These are phyloP conservation scores for Fagus sylvatica DNA, from an alignment of 306 rosid species.

Conservation along the genomic window DNA sequence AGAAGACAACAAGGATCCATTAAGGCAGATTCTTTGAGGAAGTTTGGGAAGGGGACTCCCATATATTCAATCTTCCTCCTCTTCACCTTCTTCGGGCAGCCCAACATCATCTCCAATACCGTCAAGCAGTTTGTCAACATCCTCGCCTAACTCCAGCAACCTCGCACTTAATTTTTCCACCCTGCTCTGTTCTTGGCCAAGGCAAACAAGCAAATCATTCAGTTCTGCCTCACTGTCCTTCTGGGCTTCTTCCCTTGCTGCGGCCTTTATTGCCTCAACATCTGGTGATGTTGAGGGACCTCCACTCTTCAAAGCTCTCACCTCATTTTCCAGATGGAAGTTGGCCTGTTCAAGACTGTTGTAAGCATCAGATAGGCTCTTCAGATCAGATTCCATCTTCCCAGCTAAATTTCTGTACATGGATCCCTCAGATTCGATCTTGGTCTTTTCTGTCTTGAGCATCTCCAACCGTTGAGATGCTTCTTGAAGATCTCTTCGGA, in stretches of 20 bases:
- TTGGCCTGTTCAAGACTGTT: constrained; percentile 92
- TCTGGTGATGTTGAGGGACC: constrained; percentile 48
- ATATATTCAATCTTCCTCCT: constrained; percentile 43
- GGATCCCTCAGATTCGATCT: constrained; percentile 67
- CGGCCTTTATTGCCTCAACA: constrained; percentile 74
- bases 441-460: constrained; percentile 72
- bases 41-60: background rate
- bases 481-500: constrained; percentile 80
- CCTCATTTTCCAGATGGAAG: constrained; percentile 72
- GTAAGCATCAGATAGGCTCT: constrained; percentile 91
- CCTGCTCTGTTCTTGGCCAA: constrained; percentile 96
- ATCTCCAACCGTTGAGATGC: constrained; percentile 68
- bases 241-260: constrained; percentile 96
- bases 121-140: constrained; percentile 77
- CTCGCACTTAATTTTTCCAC: constrained; percentile 75
- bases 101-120: constrained; percentile 81
- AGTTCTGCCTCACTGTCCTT: constrained; percentile 92
- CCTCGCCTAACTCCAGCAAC: constrained; percentile 87
- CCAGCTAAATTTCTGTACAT: constrained; percentile 69
- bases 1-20: background rate
- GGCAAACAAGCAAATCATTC: constrained; percentile 91
- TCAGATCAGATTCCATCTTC: constrained; percentile 85
- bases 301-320: constrained; percentile 53
- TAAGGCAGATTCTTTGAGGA: background rate
- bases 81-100: constrained; percentile 50